Conservation (phyloP, 768 basidiomycete species). For the Cubamyces lactineus region DNA sequence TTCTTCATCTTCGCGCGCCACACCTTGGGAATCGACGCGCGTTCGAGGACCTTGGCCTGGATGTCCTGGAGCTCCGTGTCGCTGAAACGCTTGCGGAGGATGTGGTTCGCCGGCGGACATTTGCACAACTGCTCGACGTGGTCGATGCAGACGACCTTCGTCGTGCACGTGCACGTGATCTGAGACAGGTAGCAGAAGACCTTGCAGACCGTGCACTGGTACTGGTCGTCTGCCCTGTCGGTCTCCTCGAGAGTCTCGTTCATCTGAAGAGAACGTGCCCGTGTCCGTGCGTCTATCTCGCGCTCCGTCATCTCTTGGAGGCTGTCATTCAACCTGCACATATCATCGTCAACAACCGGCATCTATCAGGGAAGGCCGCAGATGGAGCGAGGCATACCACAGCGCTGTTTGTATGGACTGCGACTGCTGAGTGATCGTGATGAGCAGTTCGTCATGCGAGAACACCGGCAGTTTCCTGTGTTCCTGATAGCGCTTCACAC, state of each 20-base stretch:
- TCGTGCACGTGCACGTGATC: slow-evolving; percentile 79
- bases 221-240: slow-evolving; percentile 91
- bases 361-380: background rate
- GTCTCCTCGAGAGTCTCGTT: slow-evolving; percentile 73
- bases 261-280: slow-evolving; percentile 61
- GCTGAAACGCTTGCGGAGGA: slow-evolving; percentile 78
- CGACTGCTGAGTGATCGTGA: slow-evolving; percentile 97
- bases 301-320: slow-evolving; percentile 88
- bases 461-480: slow-evolving; percentile 95
- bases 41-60: slow-evolving; percentile 64
- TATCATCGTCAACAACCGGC: slow-evolving; percentile 23
- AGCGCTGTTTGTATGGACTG: slow-evolving; percentile 89
- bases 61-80: slow-evolving; percentile 77
- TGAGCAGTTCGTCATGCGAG: slow-evolving; percentile 94
- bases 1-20: slow-evolving; percentile 77
- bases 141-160: slow-evolving; percentile 81
- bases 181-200: slow-evolving; percentile 95
- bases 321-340: slow-evolving; percentile 78
- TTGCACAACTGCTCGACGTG: slow-evolving; percentile 80
- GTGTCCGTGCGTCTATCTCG: slow-evolving; percentile 70
- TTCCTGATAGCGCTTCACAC: slow-evolving; percentile 87
- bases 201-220: slow-evolving; percentile 94
- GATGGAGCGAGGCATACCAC: slow-evolving; percentile 57
- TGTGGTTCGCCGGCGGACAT: slow-evolving; percentile 56
- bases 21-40: slow-evolving; percentile 69